Conservation (phyloP, 2,329 filamentous ascomycete species). For the Alternaria metachromatica region DNA sequence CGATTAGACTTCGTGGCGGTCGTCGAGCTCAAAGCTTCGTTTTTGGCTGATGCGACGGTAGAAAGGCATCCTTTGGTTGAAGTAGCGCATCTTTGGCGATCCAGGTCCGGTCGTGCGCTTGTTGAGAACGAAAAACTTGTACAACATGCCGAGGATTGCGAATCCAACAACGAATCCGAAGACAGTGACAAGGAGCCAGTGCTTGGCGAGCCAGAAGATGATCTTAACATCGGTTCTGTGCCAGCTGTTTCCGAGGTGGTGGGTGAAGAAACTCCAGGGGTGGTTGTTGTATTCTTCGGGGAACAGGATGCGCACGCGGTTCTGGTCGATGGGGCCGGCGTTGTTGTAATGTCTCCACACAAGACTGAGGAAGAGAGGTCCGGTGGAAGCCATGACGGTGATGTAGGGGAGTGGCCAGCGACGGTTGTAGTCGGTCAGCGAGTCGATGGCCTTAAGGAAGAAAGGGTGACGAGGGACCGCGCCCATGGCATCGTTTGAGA, state of each 20-base stretch:
- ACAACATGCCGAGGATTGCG: slow-evolving; percentile 58
- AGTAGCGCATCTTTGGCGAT: slow-evolving; percentile 21
- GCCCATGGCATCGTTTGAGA: slow-evolving; percentile 83
- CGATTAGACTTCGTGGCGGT: slow-evolving; percentile 45
- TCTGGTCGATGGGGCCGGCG: slow-evolving; percentile 55
- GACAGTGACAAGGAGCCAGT: slow-evolving; percentile 64
- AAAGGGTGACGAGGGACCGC: slow-evolving; percentile 75
- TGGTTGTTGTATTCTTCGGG: slow-evolving; percentile 72
- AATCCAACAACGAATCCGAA: slow-evolving; percentile 61
- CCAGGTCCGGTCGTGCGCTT: slow-evolving; percentile 27
- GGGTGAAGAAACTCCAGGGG: slow-evolving; percentile 75
- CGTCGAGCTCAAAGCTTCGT: slow-evolving; percentile 40
- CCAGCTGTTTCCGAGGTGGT: slow-evolving; percentile 70
- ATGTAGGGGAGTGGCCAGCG: slow-evolving; percentile 76
- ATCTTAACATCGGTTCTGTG: slow-evolving; percentile 68
- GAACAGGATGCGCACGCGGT: slow-evolving; percentile 72
- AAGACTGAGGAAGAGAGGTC: slow-evolving; percentile 76
- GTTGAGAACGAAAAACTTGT: slow-evolving; percentile 57
- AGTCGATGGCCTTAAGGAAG: slow-evolving; percentile 72
- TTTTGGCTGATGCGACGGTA: slow-evolving; percentile 48
- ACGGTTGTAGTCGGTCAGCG: slow-evolving; percentile 70
- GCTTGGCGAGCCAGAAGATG: slow-evolving; percentile 67
- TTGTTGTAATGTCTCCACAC: slow-evolving; percentile 77
- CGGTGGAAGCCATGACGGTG: slow-evolving; percentile 80
- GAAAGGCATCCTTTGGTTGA: slow-evolving; percentile 39